Evolutionary conservation across 2,329 filamentous ascomycete genomes (phyloP), one percentile per base, ranked within the genome.

Genomic region (Sporothrix inflata): DNA sequence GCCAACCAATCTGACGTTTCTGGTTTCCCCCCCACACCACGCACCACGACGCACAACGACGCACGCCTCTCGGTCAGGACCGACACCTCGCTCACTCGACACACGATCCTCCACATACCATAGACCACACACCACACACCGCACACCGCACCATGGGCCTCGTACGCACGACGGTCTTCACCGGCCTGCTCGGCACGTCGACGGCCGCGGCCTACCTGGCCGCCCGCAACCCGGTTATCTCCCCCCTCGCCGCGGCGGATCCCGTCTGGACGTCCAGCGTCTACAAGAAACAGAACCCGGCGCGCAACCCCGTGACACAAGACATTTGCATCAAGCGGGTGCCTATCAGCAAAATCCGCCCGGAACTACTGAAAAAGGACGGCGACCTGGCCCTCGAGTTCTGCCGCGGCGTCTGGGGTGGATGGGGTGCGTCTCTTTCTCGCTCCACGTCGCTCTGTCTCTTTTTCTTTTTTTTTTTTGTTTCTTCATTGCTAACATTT

Each of bases 371-470:
- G 16, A 83, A 91, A 77, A 85, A 87, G 75, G 88, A 88, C 75
- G 81, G 82, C 38, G 84, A 83, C 1, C 82, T 92, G 66, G 86
- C 87, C 1, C 84, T 91, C 6, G 88, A 88, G 75, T 92, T 92
- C 78, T 91, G 89, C 78, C 88, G 88, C 14, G 90, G 90, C 60
- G 81, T 92, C 66, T 93, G 88, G 90, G 86, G 87, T 74, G 89
- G 89, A 71, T 84, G 85, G 78, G 90, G 90, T 92, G 80, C 74
- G 85, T 81, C 72, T 55, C 27, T 71, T 40, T 69, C 16, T 3
- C 24, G 11, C n/a, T n/a, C n/a, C n/a, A n/a, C n/a, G n/a, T n/a
- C n/a, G n/a, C 9, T 72, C 63, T 4, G 2, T 27, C 66, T 60
- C 71, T 21, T 53, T 30, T 40, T 45, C 47, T 65, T 38, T 70